These are phyloP conservation scores for Verbena officinalis DNA, from an alignment of 257 asterid species.

Conservation along the genomic window DNA sequence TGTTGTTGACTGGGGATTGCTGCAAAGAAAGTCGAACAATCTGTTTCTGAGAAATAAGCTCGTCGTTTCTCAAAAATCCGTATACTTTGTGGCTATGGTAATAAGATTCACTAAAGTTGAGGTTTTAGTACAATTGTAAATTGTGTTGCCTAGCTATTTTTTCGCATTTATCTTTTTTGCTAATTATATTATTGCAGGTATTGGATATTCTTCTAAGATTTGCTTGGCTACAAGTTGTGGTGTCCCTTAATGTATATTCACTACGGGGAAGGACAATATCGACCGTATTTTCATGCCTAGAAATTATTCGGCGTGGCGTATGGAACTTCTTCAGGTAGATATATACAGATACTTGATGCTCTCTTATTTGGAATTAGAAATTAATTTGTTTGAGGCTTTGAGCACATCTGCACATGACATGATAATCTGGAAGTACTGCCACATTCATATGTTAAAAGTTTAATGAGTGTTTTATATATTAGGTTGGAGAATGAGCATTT, in stretches of 20 bases:
- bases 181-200: conserved; percentile 57
- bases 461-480: conserved; percentile 17
- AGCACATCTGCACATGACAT: no score
- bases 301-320: conserved; percentile 82
- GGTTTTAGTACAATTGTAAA: background rate
- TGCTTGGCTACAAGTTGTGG: conserved; percentile 79
- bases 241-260: conserved; percentile 55
- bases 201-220: conserved; percentile 72
- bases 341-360: background rate
- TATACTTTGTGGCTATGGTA: conserved; percentile 77
- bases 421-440: no score
- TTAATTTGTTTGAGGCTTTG: no score
- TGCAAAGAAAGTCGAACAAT: conserved; percentile 66
- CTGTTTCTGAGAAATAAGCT: conserved; percentile 68
- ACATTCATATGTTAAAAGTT: no score
- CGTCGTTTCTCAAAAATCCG: conserved; percentile 48
- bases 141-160: background rate
- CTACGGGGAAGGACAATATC: conserved; percentile 55
- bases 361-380: no score
- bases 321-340: conserved; percentile 97
- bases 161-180: background rate
- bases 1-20: conserved; percentile 85
- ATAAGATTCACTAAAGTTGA: background rate
- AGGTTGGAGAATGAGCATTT: conserved; percentile 92
- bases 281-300: conserved; percentile 62